phyloP scores from a whole-genome alignment of 1,284 basidiomycete genomes.

The Ustilago xerochloae region DNA sequence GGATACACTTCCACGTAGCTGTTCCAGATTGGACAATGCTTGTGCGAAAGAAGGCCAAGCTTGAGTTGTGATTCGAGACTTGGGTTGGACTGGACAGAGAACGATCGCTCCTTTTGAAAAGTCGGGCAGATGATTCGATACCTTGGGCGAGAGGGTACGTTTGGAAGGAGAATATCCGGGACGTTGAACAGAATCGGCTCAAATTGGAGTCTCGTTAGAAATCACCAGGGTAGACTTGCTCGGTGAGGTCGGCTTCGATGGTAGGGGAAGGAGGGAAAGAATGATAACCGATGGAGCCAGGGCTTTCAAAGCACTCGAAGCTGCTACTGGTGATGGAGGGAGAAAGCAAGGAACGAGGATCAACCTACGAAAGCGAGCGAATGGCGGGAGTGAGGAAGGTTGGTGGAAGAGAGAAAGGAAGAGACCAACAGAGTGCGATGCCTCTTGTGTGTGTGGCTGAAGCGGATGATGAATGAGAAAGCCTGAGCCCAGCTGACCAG shows the following conservation, averaged over 20 bases:
- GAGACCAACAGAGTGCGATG: conserved; percentile 1
- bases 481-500: not conserved
- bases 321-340: conserved; percentile 3
- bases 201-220: not conserved
- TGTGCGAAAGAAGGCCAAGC: not conserved
- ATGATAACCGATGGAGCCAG: conserved; percentile 4
- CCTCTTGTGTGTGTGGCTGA: conserved; percentile 8
- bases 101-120: conserved; percentile 12
- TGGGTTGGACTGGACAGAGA: not conserved
- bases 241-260: not conserved
- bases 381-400: not conserved
- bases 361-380: conserved; percentile 22
- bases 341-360: conserved; percentile 13
- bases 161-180: conserved; percentile 7
- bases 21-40: not conserved
- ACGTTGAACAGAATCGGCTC: conserved; percentile 12
- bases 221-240: not conserved
- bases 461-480: not conserved
- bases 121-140: not conserved
- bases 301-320: conserved; percentile 38
- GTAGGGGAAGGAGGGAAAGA: not conserved
- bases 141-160: not conserved
- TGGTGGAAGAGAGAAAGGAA: conserved; percentile 6
- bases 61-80: not conserved
- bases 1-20: not conserved